phyloP scores from a whole-genome alignment of 495 filamentous ascomycete species.

The Penicillium dipodomyicola region DNA sequence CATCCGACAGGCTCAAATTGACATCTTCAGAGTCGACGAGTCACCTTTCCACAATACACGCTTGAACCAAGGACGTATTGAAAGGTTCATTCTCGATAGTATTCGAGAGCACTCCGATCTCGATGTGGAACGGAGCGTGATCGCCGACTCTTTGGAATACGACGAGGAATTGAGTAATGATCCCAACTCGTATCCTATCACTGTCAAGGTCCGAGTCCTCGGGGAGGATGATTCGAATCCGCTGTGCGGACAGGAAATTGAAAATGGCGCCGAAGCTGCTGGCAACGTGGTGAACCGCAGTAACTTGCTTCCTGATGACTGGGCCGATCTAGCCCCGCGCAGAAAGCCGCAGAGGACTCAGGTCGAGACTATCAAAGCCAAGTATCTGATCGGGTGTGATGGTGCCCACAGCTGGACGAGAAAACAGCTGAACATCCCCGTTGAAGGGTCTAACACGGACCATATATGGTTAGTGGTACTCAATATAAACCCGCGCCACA shows the following conservation, averaged over 20 bases:
- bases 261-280: neutral
- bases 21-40: conserved; percentile 50
- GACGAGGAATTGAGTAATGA: conserved; percentile 44
- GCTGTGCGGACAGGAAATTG: neutral
- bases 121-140: conserved; percentile 48
- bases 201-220: conserved; percentile 44
- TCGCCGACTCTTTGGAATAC: conserved; percentile 45
- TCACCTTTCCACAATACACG: conserved; percentile 53
- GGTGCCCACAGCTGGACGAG: conserved; percentile 65
- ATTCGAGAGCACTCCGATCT: conserved; percentile 45
- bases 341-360: conserved; percentile 29
- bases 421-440: conserved; percentile 51
- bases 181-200: conserved; percentile 52
- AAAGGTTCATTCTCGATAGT: conserved; percentile 55
- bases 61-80: conserved; percentile 56
- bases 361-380: conserved; percentile 50
- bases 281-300: conserved; percentile 50
- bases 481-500: neutral
- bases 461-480: conserved; percentile 48
- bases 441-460: conserved; percentile 60
- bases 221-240: conserved; percentile 44
- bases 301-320: conserved; percentile 54
- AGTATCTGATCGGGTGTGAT: conserved; percentile 68
- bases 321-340: conserved; percentile 49
- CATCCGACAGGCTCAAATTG: conserved; percentile 51